Percentiles rank a stretch among this genome's conserved stretches.
phyloP scores from a whole-genome alignment of 163 green algal genomes.

The Scenedesmus sp. region DNA sequence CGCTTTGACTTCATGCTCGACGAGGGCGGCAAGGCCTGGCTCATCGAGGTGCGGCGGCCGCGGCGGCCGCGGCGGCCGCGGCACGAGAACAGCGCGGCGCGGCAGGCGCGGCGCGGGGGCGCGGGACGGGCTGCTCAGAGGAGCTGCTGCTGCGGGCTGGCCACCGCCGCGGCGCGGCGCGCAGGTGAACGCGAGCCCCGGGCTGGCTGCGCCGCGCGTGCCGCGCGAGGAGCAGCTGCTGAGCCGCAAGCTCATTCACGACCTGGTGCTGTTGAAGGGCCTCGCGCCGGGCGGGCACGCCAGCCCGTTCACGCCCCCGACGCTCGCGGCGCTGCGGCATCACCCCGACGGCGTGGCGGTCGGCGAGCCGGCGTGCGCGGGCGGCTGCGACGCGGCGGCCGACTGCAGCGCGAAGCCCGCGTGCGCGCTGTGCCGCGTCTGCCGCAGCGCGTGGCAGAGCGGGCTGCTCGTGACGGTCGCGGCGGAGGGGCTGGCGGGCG shows the following conservation, averaged over 20 bases:
- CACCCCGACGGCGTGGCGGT: constrained; percentile 1
- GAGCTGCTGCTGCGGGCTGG: background rate
- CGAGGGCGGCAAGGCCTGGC: background rate
- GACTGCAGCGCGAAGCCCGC: background rate
- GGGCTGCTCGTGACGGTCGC: background rate
- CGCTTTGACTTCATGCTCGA: constrained; percentile 28
- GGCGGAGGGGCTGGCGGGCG: background rate
- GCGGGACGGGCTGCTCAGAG: too few relatives aligned
- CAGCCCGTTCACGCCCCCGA: background rate
- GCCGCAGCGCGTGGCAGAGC: background rate
- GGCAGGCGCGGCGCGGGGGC: too few relatives aligned
- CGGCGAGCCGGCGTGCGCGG: background rate
- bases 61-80: too few relatives aligned
- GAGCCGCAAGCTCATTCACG: constrained; percentile 28
- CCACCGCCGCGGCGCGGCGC: too few relatives aligned
- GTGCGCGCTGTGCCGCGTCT: background rate
- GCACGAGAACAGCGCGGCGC: too few relatives aligned
- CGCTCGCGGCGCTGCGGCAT: background rate
- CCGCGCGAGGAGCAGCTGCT: constrained; percentile 4
- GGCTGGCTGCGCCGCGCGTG: background rate
- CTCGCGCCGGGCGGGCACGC: background rate
- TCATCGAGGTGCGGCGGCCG: constrained; percentile 11
- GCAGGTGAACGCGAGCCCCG: constrained; percentile 11
- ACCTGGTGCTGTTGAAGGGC: constrained; percentile 5
- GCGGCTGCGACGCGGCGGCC: background rate